Evolutionary conservation across 768 basidiomycete species (phyloP), one percentile per base, ranked within the genome.

Genomic region (Lactifluus pinguis): DNA sequence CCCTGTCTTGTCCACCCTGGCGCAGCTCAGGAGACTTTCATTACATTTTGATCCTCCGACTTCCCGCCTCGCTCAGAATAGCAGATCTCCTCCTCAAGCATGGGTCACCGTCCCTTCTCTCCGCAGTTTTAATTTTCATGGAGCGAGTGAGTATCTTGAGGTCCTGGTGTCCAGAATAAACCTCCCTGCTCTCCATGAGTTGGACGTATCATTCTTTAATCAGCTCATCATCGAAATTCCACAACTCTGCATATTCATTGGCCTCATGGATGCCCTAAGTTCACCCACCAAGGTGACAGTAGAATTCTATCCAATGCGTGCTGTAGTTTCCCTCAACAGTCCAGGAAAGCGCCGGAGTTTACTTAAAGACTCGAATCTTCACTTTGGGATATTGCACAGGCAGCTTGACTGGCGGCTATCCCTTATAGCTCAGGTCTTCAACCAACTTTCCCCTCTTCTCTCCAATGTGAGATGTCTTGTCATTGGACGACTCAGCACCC

Each of bases 121-220:
- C 44, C 14, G 14, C 1, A n/a, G 9, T 11, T 13, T 53, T 4
- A 7, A 4, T 1, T 62, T 57, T 32, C 47, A 14, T 10, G 61
- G 61, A n/a, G 9, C 13, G 9, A 53, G 30, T 17, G 61, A 57
- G 21, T 57, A 53, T 36, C 38, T 62, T 10, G 61, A 62, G 29
- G 51, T 10, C 29, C 19, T 61, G 6, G 50, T 42, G 30, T 10
- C 38, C 2, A 44, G 38, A 41, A 41, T 53, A 4, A 15, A 41
- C 19, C 55, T 49, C 15, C 59, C 59, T 6, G 45, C n/a, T 10
- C 52, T 59, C 29, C 17, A 32, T 4, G 8, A 17, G 8, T 11
- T 44, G 6, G 21, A n/a, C n/a, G 17, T 59, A 36, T 17, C 4
- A 34, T 48, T 59, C 17, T 39, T 14, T 44, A 59, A 53, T 19